A percentile compares a stretch with the other conserved stretches of the same genome.
Conservation (phyloP, 208 protist genomes). For the Vickermania spadyakhi region DNA sequence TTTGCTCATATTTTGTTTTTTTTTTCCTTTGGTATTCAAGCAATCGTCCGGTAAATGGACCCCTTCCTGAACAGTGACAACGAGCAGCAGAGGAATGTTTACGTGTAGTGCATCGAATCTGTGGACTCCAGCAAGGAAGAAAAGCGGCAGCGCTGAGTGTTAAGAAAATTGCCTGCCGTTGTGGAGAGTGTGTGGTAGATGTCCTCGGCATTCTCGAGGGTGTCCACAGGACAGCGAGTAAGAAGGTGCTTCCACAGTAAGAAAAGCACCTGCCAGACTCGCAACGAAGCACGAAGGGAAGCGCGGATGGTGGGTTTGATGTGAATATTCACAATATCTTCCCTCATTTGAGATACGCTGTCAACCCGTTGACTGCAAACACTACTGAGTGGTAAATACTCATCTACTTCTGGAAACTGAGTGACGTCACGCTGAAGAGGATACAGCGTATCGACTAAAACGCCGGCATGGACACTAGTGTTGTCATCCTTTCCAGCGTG, state of each 20-base stretch:
- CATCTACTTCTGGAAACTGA: background rate
- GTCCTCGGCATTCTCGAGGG: background rate
- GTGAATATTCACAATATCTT: background rate
- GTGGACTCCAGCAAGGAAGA: background rate
- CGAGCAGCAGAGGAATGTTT: too few relatives aligned
- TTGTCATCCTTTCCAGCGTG: background rate
- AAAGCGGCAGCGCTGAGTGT: conserved; percentile 1
- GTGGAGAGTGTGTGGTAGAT: background rate
- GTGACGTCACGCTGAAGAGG: background rate
- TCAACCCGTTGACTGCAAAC: background rate
- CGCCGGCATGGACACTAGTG: background rate
- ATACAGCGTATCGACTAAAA: background rate
- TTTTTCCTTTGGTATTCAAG: too few relatives aligned
- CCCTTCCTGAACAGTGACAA: too few relatives aligned
- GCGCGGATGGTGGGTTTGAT: conserved; percentile 12
- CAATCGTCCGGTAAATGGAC: too few relatives aligned
- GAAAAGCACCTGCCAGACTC: conserved; percentile 30
- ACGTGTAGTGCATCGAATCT: background rate
- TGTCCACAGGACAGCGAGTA: background rate
- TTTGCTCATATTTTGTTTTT: too few relatives aligned
- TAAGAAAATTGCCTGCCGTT: background rate
- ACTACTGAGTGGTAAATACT: background rate
- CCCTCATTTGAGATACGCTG: too few relatives aligned
- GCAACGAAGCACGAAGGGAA: conserved; percentile 16
- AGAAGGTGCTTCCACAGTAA: conserved; percentile 28